Percentiles rank a stretch among this genome's conserved stretches.
These are phyloP conservation scores for Intubia oerlemansii DNA, from an alignment of 2,329 filamentous ascomycete species.

Conservation along the genomic window DNA sequence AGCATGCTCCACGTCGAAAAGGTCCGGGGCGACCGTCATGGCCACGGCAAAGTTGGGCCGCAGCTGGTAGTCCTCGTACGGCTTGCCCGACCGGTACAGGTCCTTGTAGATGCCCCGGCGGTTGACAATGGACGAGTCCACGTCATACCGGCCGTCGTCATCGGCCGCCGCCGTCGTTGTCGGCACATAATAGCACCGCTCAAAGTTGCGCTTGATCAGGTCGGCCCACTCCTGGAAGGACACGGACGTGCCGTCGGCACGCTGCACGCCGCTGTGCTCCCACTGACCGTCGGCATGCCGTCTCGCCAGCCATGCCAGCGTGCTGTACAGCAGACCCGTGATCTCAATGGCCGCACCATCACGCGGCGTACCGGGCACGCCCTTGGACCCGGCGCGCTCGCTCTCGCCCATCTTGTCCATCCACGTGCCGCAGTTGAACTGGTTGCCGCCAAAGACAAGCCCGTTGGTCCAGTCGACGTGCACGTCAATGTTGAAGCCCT, in stretches of 20 bases:
- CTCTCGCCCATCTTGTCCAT: constrained; percentile 99
- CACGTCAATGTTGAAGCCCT: constrained; percentile 83
- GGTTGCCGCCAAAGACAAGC: constrained; percentile 83
- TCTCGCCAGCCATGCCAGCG: constrained; percentile 55
- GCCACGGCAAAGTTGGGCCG: constrained; percentile 87
- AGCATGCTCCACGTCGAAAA: constrained; percentile 65
- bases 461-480: constrained; percentile 81
- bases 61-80: constrained; percentile 94
- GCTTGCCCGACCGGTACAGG: constrained; percentile 78
- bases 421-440: constrained; percentile 93
- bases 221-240: constrained; percentile 60
- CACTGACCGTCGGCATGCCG: constrained; percentile 50
- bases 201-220: constrained; percentile 68
- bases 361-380: constrained; percentile 84
- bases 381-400: constrained; percentile 73
- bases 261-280: constrained; percentile 50
- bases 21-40: constrained; percentile 78
- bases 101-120: constrained; percentile 97
- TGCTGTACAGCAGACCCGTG: constrained; percentile 80
- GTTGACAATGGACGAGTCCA: constrained; percentile 63
- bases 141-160: constrained; percentile 57
- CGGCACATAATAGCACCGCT: constrained; percentile 80
- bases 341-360: constrained; percentile 94
- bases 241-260: constrained; percentile 35
- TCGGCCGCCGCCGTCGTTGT: constrained; percentile 27